Evolutionary conservation across 2,329 filamentous ascomycete species (phyloP), one percentile per base, ranked within the genome.

Genomic region (Dryadomyces quercus-mongolicae): DNA sequence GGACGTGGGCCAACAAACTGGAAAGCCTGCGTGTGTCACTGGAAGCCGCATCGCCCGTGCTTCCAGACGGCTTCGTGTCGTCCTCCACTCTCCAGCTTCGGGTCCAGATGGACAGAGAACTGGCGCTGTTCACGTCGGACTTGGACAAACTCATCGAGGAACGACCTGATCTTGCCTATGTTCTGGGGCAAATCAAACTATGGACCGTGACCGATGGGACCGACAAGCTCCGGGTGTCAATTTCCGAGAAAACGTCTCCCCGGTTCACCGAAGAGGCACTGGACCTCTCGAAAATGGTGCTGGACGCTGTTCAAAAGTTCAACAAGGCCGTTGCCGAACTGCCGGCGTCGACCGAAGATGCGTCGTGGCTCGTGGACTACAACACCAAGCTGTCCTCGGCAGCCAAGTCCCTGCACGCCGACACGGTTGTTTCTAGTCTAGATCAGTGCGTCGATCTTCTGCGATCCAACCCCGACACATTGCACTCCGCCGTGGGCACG

Each of bases 221-320:
- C 38, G 34, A 13, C 36, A 21, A 56, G 62, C 7, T 8, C 36
- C 15, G 22, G n/a, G n/a, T n/a, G n/a, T n/a, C n/a, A n/a, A n/a
- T n/a, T n/a, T 59, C 8, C 56, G 51, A 2, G 56, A 50, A 2
- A 55, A 60, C 22, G 61, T 65, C 21, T 15, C 72, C 16, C 59
- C 74, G 18, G 64, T 77, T 90, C 47, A 78, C 82, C 45, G 68
- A 75, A 15, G 71, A 75, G 3, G 67, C 89, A 1, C 78, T 87
- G 42, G 77, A 69, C 1, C 72, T 86, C n/a, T 79, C 85, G 49
- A 87, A 95, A 66, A 80, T 81, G 51, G 78, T 92, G 31, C 80
- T 96, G 2, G 85, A 92, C 40, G 84, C 86, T 1, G 76, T 95
- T 49, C 89, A 96, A 66, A 81, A 84, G 58, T 76, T 86, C 48